Base-by-base conservation (phyloP, 2,329 filamentous ascomycete species). In the Aspergillus tanneri region DNA sequence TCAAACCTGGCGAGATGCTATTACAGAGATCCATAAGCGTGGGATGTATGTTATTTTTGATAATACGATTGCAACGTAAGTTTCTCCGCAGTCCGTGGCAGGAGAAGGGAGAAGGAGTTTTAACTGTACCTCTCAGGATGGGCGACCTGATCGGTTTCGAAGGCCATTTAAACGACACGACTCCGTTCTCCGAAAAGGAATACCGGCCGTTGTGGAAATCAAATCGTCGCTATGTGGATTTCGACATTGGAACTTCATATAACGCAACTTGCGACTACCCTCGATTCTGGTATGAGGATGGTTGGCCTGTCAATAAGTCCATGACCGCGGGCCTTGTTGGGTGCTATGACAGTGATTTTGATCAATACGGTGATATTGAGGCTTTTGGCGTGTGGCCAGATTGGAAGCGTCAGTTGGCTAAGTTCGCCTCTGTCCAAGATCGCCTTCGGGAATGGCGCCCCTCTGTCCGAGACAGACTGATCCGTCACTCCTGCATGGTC, bases 401-500 rank as follows among this genome's bases (percentile, higher is more conserved):
- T 59, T 85, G 80, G 78, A 71, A 83, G 58, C 79, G 81, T 61
- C 80, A 86, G 61, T 72, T 86, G 35, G 77, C 81, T 14, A 86
- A 85, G 55, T 86, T 86, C 65, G 81, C 82, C 39, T 82, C 79
- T 34, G 83, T 85, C 1, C 83, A 86, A 65, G 83, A 86, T 64
- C 81, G 83, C 59, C 71, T 86, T 3, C 77, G 83, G 43, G 82
- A 85, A 57, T 86, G 83, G 83, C 59, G 76, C 19, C 78, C 80
- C 2, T 76, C 76, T 10, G 82, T 85, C 0, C 69, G 77, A 24
- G 72, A 77, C 37, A 81, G 80, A 55, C 69, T 86, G 48, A 77
- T 79, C 52, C 77, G 77, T 36, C 82, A 85, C 57, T 83, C 81
- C 2, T 86, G 83, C 65, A 80, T 85, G 64, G 73, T 80, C 25